A percentile compares a stretch with the other conserved stretches of the same genome.
Evolutionary conservation across 345 rosid genomes (phyloP).

Genomic region (Anacardium occidentale): DNA sequence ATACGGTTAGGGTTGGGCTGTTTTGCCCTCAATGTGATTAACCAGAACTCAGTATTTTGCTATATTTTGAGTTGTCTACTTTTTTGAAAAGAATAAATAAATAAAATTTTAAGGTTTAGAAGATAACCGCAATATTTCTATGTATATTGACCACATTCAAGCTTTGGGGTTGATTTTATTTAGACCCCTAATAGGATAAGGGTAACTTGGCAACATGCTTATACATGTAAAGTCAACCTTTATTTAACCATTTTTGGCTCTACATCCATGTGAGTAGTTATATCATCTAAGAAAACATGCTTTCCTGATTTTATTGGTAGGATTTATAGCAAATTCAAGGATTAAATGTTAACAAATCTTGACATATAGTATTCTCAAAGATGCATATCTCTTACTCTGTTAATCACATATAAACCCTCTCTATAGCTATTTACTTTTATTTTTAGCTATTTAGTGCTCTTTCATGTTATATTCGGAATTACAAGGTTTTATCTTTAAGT

Average conservation of each 20-base stretch:
- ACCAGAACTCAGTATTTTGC: neutral
- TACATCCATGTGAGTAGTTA: neutral
- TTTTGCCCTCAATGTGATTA: neutral
- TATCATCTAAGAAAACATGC: neutral
- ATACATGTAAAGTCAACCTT: neutral
- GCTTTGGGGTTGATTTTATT: neutral
- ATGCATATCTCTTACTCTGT: too few species aligned
- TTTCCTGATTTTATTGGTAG: neutral
- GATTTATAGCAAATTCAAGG: too few species aligned
- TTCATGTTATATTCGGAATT: neutral
- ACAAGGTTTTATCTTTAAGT: neutral
- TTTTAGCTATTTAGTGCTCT: too few species aligned
- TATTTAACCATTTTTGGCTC: neutral
- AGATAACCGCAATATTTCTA: too few species aligned
- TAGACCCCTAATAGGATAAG: slow-evolving; percentile 1
- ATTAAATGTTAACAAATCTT: too few species aligned
- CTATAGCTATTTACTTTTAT: too few species aligned
- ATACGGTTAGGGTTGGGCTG: neutral
- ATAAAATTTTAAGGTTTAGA: neutral
- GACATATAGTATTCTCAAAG: too few species aligned
- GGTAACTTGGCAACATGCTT: neutral
- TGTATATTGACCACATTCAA: neutral
- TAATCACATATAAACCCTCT: too few species aligned
- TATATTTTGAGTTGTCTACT: neutral
- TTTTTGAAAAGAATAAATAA: too few species aligned